Conservation (phyloP, 495 filamentous ascomycete genomes). For the Xylaria sp. region DNA sequence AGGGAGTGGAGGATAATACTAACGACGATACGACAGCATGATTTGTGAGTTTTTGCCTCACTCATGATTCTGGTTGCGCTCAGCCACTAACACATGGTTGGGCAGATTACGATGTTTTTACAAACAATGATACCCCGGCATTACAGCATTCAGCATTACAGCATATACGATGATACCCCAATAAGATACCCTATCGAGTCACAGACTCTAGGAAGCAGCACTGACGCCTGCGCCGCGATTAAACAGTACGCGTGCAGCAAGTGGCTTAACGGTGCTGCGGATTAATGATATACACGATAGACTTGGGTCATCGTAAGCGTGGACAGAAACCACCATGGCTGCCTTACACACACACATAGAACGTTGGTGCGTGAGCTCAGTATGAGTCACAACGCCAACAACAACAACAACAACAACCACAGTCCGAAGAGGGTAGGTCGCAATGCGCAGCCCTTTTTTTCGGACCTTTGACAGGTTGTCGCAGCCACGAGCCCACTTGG, state of each 20-base stretch:
- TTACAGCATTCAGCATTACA: conserved; percentile 16
- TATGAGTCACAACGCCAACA: conserved; percentile 25
- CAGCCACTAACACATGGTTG: conserved; percentile 17
- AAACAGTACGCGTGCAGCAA: conserved; percentile 10
- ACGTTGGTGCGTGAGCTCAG: not conserved
- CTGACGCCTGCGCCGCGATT: conserved; percentile 16
- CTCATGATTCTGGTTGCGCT: not conserved
- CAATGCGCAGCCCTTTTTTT: not conserved
- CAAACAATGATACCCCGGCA: conserved; percentile 27
- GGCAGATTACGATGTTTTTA: conserved; percentile 15
- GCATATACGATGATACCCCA: conserved; percentile 30
- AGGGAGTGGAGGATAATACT: conserved; percentile 12
- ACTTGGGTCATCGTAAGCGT: conserved; percentile 6
- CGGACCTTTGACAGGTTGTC: conserved; percentile 8
- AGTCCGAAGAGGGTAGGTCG: not conserved
- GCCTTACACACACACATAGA: conserved; percentile 2
- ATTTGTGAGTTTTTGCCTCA: conserved; percentile 35
- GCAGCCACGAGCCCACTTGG: not conserved
- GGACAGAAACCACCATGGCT: not conserved
- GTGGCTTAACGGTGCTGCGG: conserved; percentile 8
- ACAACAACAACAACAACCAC: too few relatives aligned
- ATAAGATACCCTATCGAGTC: conserved; percentile 19
- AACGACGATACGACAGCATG: conserved; percentile 33
- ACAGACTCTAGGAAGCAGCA: conserved; percentile 17
- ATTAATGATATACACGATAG: conserved; percentile 13